Base-by-base conservation (phyloP, 2,329 filamentous ascomycete genomes). In the Curvularia verruculosa region DNA sequence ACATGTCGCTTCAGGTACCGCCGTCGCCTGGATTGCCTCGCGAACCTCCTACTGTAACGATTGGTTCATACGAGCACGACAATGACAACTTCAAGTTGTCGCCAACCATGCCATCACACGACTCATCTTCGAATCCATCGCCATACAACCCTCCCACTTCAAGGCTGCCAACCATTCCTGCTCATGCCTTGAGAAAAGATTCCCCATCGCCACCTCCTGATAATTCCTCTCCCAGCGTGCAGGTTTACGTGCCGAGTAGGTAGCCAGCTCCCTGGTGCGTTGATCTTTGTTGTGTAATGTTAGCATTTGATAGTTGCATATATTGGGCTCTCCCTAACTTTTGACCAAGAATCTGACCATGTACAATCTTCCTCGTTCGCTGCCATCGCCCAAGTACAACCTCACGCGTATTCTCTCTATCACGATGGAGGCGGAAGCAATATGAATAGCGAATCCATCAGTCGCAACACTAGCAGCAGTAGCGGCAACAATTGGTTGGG, bases 1-100 rank as follows among this genome's bases (percentile, higher is more conserved):
- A 77, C 59, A 75, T 76, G 72, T 72, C 64, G 49, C 60, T 75
- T 34, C 66, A 65, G 13, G 66, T 73, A 3, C 73, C 74, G 45
- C 65, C 69, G 2, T 75, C 73, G 5, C 73, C 75, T 21, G 67
- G 68, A 21, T 58, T 61, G 28, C 40, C 63, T 8, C 63, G 62
- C 36, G 55, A 54, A 12, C 52, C 61, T 7, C 52, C 59, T 8
- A 67, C 67, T 43, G 65, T 66, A 26, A 61, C 65, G 1, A 73
- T 72, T 53, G 58, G 53, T 54, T 69, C 67, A n/a, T 70, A 66
- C n/a, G 72, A 75, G 37, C 59, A 52, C 40, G 69, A 63, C 34
- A 67, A 65, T 47, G 67, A 74, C 37, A 66, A 59, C 47, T 57
- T 60, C 19, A 50, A 41, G 6, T 64, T 68, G 37, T 70, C 69